Evolutionary conservation across 2,329 filamentous ascomycete genomes (phyloP).

Genomic region (Venturia pyrina): DNA sequence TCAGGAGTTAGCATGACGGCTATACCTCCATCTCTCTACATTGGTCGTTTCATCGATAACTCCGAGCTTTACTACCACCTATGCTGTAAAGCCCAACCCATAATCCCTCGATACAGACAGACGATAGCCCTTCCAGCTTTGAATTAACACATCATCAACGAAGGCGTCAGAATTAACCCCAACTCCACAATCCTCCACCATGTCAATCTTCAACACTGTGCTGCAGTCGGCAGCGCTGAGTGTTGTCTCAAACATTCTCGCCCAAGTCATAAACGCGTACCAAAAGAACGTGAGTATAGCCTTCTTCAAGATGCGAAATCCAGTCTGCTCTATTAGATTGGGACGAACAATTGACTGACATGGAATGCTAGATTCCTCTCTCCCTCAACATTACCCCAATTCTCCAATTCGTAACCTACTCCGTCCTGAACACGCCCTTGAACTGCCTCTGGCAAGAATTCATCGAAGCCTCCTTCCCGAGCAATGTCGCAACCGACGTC

Average conservation of each 20-base stretch:
- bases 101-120: not conserved
- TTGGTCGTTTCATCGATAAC: not conserved
- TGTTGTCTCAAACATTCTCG: slow-evolving; percentile 61
- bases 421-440: slow-evolving; percentile 62
- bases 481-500: slow-evolving; percentile 30
- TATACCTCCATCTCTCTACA: not conserved
- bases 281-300: slow-evolving; percentile 42
- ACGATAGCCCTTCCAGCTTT: not conserved
- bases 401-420: slow-evolving; percentile 68
- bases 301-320: not conserved
- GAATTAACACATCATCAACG: not conserved
- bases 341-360: not conserved
- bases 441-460: slow-evolving; percentile 82
- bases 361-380: slow-evolving; percentile 12
- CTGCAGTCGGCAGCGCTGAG: slow-evolving; percentile 57
- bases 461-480: slow-evolving; percentile 66
- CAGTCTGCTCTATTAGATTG: slow-evolving; percentile 1
- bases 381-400: slow-evolving; percentile 55
- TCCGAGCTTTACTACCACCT: too few relatives aligned
- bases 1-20: not conserved
- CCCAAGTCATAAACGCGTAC: slow-evolving; percentile 59
- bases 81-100: not conserved
- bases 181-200: not conserved
- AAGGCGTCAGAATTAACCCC: not conserved
- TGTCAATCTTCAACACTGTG: slow-evolving; percentile 7